These are phyloP conservation scores for Cryphonectria radicalis DNA, from an alignment of 2,329 filamentous ascomycete species.

Conservation along the genomic window DNA sequence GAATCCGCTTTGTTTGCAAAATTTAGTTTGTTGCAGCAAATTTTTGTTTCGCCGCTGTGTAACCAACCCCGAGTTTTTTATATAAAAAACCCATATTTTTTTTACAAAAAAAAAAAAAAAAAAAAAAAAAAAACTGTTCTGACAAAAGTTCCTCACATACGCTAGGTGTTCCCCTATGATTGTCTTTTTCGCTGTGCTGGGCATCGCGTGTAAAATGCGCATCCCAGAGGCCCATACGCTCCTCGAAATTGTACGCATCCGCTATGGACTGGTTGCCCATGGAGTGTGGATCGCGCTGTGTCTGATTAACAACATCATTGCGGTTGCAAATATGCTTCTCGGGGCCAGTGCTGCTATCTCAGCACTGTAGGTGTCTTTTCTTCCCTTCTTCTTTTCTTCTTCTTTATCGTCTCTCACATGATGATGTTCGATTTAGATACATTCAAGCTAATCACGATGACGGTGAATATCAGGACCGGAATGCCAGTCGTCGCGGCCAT, in stretches of 20 bases:
- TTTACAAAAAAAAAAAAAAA: too few species aligned
- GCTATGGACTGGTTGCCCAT: constrained; percentile 53
- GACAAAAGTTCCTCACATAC: not conserved
- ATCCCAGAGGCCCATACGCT: constrained; percentile 59
- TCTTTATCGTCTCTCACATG: not conserved
- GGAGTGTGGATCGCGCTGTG: constrained; percentile 57
- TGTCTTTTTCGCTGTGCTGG: constrained; percentile 56
- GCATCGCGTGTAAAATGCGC: constrained; percentile 55
- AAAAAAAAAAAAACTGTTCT: not conserved
- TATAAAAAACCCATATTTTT: too few species aligned
- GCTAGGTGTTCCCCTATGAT: constrained; percentile 55
- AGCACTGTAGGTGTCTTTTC: constrained; percentile 31
- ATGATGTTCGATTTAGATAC: not conserved
- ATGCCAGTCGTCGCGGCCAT: constrained; percentile 46
- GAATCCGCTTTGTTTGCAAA: too few species aligned
- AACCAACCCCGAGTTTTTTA: too few species aligned
- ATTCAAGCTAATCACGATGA: not conserved
- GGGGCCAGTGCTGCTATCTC: constrained; percentile 48
- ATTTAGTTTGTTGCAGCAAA: too few species aligned
- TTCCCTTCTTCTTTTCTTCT: not conserved
- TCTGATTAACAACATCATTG: constrained; percentile 58
- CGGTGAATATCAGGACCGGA: constrained; percentile 16
- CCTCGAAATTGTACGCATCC: constrained; percentile 56
- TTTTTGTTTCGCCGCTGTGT: too few species aligned
- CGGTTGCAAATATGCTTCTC: constrained; percentile 57